Conservation (phyloP, 1,284 basidiomycete genomes). For the Omphalotus olearius region DNA sequence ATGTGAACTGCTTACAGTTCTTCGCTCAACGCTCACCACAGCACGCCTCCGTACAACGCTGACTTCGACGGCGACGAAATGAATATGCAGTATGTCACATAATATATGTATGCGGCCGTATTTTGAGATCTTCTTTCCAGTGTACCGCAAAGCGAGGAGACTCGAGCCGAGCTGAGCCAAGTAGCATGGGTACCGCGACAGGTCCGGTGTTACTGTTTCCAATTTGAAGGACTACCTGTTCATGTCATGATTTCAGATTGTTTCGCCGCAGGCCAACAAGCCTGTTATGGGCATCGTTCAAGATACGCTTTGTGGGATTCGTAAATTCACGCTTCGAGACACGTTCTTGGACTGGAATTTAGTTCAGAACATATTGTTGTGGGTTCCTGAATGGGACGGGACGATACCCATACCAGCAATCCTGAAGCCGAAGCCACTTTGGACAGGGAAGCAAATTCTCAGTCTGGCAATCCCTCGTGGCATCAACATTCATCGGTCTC, state of each 20-base stretch:
- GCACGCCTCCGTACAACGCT: slow-evolving; percentile 89
- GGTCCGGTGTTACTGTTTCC: slow-evolving; percentile 38
- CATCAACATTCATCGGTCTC: slow-evolving; percentile 86
- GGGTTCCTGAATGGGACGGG: slow-evolving; percentile 98
- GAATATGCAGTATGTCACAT: slow-evolving; percentile 91
- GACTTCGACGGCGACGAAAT: slow-evolving; percentile 99
- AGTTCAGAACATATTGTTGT: slow-evolving; percentile 96
- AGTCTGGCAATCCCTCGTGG: slow-evolving; percentile 93
- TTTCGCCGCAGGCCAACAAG: slow-evolving; percentile 99
- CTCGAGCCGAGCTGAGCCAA: slow-evolving; percentile 95
- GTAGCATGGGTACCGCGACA: slow-evolving; percentile 99
- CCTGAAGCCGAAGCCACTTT: slow-evolving; percentile 94
- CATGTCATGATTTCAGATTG: slow-evolving; percentile 59
- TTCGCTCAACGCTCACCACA: slow-evolving; percentile 28
- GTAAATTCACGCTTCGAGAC: slow-evolving; percentile 96
- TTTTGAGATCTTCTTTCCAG: slow-evolving; percentile 34
- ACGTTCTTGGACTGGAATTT: slow-evolving; percentile 91
- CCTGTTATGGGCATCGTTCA: slow-evolving; percentile 99
- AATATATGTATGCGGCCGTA: not conserved
- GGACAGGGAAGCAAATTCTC: slow-evolving; percentile 98
- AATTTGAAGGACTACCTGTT: not conserved
- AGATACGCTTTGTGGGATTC: slow-evolving; percentile 96
- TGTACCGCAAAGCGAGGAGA: slow-evolving; percentile 98
- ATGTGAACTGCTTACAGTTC: slow-evolving; percentile 14
- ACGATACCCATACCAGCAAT: slow-evolving; percentile 90